These are phyloP conservation scores for Bolboschoenoplectus hybrid DNA, from an alignment of 202 grass and related monocot genomes.

Conservation along the genomic window DNA sequence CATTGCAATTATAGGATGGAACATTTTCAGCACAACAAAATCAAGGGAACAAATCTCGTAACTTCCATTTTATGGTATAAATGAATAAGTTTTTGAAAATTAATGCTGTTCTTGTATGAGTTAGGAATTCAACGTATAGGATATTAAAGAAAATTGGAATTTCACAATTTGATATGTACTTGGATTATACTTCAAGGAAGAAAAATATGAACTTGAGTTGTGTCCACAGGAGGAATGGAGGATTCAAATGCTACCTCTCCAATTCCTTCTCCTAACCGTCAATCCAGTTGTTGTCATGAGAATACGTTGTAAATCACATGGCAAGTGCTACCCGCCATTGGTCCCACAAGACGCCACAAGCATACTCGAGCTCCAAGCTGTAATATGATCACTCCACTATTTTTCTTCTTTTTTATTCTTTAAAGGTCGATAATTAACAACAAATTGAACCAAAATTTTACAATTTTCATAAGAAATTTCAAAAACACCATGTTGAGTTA, in stretches of 20 bases:
- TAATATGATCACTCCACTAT: slow-evolving; percentile 31
- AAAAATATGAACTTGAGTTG: slow-evolving; percentile 24
- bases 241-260: slow-evolving; percentile 73
- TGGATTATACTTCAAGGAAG: background rate
- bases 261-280: slow-evolving; percentile 78
- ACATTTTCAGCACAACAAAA: background rate
- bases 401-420: background rate
- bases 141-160: background rate
- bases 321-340: slow-evolving; percentile 17
- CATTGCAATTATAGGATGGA: background rate
- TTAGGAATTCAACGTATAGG: background rate
- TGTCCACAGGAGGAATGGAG: slow-evolving; percentile 63
- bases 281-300: slow-evolving; percentile 69
- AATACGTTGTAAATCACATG: slow-evolving; percentile 28
- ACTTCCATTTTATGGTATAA: background rate
- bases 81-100: background rate
- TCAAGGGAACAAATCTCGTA: background rate
- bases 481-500: background rate
- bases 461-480: background rate
- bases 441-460: background rate
- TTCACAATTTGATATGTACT: background rate
- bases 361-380: slow-evolving; percentile 36
- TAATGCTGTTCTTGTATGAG: background rate
- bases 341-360: slow-evolving; percentile 26
- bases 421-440: background rate